A percentile compares a stretch with the other conserved stretches of the same genome.
phyloP scores from a whole-genome alignment of 768 basidiomycete species.

The Plicaturopsis crispa region DNA sequence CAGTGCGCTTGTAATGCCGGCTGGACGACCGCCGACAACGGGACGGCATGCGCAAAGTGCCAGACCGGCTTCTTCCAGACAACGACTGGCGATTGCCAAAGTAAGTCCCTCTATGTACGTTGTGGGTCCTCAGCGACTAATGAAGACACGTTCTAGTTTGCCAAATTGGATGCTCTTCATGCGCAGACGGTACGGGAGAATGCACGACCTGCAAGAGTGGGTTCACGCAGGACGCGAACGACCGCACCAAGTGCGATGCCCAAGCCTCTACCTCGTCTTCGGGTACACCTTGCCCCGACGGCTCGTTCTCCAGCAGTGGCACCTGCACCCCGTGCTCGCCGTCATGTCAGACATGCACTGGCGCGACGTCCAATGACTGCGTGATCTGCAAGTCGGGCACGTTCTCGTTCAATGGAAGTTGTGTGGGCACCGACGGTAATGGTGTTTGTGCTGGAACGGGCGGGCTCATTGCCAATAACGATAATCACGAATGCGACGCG shows the following conservation, averaged over 20 bases:
- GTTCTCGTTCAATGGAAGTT: constrained; percentile 59
- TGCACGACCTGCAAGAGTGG: constrained; percentile 69
- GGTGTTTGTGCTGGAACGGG: constrained; percentile 71
- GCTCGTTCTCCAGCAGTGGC: constrained; percentile 52
- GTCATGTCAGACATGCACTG: constrained; percentile 65
- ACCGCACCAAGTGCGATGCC: constrained; percentile 59
- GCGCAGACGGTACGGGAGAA: constrained; percentile 57
- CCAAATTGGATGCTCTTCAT: constrained; percentile 61
- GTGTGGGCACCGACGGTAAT: constrained; percentile 54
- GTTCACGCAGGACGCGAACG: constrained; percentile 59
- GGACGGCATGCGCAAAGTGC: constrained; percentile 74
- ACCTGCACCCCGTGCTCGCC: constrained; percentile 54
- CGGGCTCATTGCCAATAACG: constrained; percentile 73
- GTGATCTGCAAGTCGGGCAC: constrained; percentile 56
- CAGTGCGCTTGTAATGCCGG: constrained; percentile 74
- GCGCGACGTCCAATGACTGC: constrained; percentile 63
- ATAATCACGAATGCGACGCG: constrained; percentile 78
- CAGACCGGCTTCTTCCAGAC: constrained; percentile 68
- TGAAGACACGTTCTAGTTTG: constrained; percentile 41
- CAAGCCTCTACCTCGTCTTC: constrained; percentile 38
- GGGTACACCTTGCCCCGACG: constrained; percentile 55
- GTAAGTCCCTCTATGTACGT: constrained; percentile 27
- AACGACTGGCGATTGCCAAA: constrained; percentile 64
- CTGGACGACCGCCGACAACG: constrained; percentile 63
- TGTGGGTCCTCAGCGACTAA: neutral